Base-by-base conservation (phyloP, 148 eudicot genomes). In the Oxyria digyna region DNA sequence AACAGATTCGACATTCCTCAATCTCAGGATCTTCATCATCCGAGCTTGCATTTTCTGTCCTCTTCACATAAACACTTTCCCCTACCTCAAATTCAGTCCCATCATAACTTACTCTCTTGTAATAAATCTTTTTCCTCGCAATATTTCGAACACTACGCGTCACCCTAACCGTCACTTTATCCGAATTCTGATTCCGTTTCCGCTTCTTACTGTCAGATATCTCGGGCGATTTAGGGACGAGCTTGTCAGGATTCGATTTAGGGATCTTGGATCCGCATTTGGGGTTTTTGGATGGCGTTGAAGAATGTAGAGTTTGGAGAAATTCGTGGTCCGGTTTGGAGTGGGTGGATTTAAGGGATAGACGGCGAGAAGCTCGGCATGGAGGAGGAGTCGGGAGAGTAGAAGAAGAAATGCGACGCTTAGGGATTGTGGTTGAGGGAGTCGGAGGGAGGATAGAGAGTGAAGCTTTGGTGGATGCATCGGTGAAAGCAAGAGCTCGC, bases 1-100 rank as follows among this genome's bases (percentile, higher is more conserved):
- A 87, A 79, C 98, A 95, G 29, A 91, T 82, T 74, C 85, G 79
- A 68, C 97, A 95, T 67, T 94, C 97, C 83, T 95, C 99, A 48
- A 81, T 75, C 54, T 86, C 98, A 0, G 96, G 87, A 42, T 78
- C 89, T 57, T 82, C 95, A 6, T 86, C 82, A 54, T 86, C 99
- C 5, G 91, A 90, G 45, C 81, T 81, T 3, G 81, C 94, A 48
- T 82, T 85, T 64, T 87, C 91, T 41, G 83, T 94, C 80, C 93
- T 91, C 85, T 85, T 94, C 65, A 88, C 87, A 66, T 91, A 91
- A 4, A 91, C 96, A 73, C 84, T 82, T 65, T 95, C 87, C 46
- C 97, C 99, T 4, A 82, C 79, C 8, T 74, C 71, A 71, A 94
- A 94, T 74, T 94, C 90, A 35, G 82, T 80, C 6, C 96, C 97